A percentile compares a stretch with the other conserved stretches of the same genome.
Evolutionary conservation across 805 yeast genomes (phyloP).

Genomic region (Brettanomyces bruxellensis): DNA sequence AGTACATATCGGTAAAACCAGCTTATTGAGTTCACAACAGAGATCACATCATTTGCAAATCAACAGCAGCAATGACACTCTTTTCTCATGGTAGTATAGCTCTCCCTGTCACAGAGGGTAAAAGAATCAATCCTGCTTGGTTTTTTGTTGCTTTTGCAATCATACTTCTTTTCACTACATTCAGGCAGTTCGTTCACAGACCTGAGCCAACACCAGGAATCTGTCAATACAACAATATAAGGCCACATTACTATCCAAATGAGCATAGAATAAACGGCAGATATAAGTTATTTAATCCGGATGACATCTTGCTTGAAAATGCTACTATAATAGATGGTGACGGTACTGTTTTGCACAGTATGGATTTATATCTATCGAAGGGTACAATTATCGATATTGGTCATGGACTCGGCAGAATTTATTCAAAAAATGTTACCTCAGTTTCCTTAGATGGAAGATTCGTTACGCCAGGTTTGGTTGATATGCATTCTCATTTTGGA

Average conservation of each 20-base stretch:
- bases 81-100: not conserved
- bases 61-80: no score
- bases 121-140: not conserved
- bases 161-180: not conserved
- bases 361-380: not conserved
- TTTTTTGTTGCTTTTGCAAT: not conserved
- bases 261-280: not conserved
- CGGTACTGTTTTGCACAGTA: not conserved
- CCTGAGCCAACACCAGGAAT: not conserved
- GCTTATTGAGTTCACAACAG: no score
- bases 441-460: not conserved
- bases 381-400: constrained; percentile 1
- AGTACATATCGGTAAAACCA: no score
- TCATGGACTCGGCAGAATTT: not conserved
- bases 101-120: not conserved
- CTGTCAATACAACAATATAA: not conserved
- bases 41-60: no score
- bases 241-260: constrained; percentile 1
- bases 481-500: constrained; percentile 2
- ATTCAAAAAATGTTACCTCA: not conserved
- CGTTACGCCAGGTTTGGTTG: constrained; percentile 1
- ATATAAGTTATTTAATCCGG: not conserved
- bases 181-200: not conserved
- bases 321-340: constrained; percentile 2
- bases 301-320: not conserved